phyloP scores from a whole-genome alignment of 495 filamentous ascomycete species.

The Cryomyces minteri region DNA sequence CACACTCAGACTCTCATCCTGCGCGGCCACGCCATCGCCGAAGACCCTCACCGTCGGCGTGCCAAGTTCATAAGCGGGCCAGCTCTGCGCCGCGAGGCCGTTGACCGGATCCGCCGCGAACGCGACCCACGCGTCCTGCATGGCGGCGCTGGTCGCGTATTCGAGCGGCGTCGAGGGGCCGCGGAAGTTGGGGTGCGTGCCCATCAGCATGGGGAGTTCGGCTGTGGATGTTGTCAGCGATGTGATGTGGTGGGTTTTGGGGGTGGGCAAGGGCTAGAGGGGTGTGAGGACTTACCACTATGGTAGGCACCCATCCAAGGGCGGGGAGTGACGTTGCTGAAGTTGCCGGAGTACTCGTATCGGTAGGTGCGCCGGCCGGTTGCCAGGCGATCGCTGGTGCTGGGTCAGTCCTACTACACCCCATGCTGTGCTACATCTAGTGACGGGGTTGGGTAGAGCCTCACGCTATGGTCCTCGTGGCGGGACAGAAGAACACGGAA shows the following conservation, averaged over 20 bases:
- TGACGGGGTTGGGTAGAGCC: background rate
- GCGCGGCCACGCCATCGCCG: background rate
- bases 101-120: conserved; percentile 8
- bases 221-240: background rate
- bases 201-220: conserved; percentile 9
- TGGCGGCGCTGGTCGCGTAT: conserved; percentile 2
- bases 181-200: conserved; percentile 6
- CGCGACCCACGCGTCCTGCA: conserved; percentile 10
- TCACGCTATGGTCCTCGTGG: conserved; percentile 2
- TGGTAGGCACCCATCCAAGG: conserved; percentile 18
- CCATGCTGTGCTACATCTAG: background rate
- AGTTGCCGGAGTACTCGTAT: conserved; percentile 29
- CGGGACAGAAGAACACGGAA: conserved; percentile 8
- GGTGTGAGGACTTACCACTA: background rate
- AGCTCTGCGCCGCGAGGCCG: conserved; percentile 1
- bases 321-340: conserved; percentile 22
- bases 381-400: conserved; percentile 9
- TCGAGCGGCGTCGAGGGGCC: conserved; percentile 6
- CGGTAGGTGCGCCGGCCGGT: conserved; percentile 17
- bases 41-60: background rate
- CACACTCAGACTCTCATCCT: background rate
- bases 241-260: too few relatives aligned
- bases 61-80: background rate
- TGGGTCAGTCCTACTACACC: background rate
- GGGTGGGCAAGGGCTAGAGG: background rate